Evolutionary conservation across 2,329 filamentous ascomycete species (phyloP), one percentile per base, ranked within the genome.

Genomic region (Apiospora malaysiana): DNA sequence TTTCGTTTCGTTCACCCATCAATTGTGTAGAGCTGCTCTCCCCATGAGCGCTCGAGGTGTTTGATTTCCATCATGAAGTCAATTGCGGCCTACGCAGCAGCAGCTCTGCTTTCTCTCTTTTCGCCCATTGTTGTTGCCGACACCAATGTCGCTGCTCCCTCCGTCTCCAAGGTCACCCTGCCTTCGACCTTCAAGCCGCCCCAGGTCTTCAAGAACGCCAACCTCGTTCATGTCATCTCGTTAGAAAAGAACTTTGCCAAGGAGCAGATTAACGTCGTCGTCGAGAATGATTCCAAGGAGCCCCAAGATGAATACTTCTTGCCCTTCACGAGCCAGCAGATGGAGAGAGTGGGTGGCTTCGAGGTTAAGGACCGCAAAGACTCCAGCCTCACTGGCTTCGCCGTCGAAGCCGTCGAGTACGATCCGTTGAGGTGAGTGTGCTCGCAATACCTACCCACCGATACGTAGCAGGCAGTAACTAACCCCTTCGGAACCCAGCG

Each of bases 341-440:
- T 97, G 77, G 88, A 90, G 74, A 91, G 89, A 74, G 85, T 98
- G 73, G 96, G 95, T 74, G 94, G 92, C 49, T 84, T 99, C 71
- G 95, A 98, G 84, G 96, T 95, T 69, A 94, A 92, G 85, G 94
- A 98, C 82, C 96, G 95, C 87, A 97, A 97, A 83, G 89, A 94
- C 74, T 82, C 88, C 46, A 87, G 86, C 69, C 87, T 89, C 75
- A 89, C 88, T 16, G 86, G 88, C 45, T 97, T 98, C 81, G 82
- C 84, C 67, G 90, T 92, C 56, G 91, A 93, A 75, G 84, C 89
- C 69, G 90, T 93, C 21, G 92, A 92, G 76, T 87, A 89, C 75
- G 87, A 92, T 73, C 77, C 85, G 27, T 79, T 89, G 82, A 93
- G 85, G 87, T 89, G 79, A 73, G 80, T 74, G 25, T 32, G 46